phyloP scores from a whole-genome alignment of 139 green algal genomes.

The Raphidocelis subcapitata region DNA sequence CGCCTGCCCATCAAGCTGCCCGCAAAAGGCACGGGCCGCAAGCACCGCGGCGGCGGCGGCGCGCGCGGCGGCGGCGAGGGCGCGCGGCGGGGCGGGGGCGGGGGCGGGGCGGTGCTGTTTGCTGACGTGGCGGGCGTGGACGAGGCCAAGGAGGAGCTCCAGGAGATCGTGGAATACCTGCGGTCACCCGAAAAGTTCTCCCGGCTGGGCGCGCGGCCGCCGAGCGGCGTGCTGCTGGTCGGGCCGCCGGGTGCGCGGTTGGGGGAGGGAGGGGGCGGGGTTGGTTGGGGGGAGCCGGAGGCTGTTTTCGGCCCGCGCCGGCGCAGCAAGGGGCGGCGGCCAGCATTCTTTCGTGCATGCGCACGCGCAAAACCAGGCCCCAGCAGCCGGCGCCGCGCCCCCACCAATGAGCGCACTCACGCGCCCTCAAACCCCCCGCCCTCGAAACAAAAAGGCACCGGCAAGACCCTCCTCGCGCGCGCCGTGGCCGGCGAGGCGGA shows the following conservation, averaged over 20 bases:
- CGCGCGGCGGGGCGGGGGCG: neutral
- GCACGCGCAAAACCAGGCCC: too few relatives aligned
- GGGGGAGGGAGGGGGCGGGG: too few relatives aligned
- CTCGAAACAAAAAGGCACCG: constrained; percentile 71
- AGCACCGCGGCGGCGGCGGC: constrained; percentile 29
- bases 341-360: too few relatives aligned
- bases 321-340: too few relatives aligned
- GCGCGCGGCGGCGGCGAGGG: constrained; percentile 2
- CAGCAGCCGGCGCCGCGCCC: too few relatives aligned
- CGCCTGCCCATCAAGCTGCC: constrained; percentile 64
- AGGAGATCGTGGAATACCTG: constrained; percentile 87
- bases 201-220: constrained; percentile 69
- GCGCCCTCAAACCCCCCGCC: constrained; percentile 50
- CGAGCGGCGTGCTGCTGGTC: constrained; percentile 77
- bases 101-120: constrained; percentile 56
- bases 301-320: too few relatives aligned
- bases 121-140: constrained; percentile 88
- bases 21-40: constrained; percentile 33
- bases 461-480: constrained; percentile 79
- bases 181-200: constrained; percentile 70
- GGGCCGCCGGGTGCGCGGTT: constrained; percentile 28
- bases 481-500: constrained; percentile 67
- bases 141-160: constrained; percentile 88
- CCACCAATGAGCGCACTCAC: constrained; percentile 8
- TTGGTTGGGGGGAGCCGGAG: too few relatives aligned